Base-by-base conservation (phyloP, 139 green algal species). In the Coelastrella sp. region DNA sequence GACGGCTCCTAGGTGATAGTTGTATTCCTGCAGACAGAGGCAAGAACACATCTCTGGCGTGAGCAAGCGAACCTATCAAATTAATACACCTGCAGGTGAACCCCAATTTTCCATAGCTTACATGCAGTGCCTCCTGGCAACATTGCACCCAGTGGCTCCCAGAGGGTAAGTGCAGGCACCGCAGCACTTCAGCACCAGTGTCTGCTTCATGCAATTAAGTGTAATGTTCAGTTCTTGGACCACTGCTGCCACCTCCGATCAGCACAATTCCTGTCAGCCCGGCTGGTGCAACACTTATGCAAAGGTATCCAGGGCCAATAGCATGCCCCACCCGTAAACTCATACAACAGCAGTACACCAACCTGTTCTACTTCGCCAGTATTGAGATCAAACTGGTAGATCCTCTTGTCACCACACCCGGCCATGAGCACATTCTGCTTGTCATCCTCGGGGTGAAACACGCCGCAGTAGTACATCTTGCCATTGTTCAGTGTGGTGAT, bases 1-100 rank as follows among this genome's bases (percentile, higher is more conserved):
- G 78, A 99, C 98, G 0, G 97, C 94, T 0, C 94, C 98, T 91
- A 99, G 85, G 90, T 99, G 98, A 92, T 99, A 98, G 93, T 99
- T 97, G 94, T 99, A 99, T 93, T 98, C 96, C 96, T 99, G 95
- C 13, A 93, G 8, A 8, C 7, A 22, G 13, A 14, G 64, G 11
- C 13, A 14, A 71, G 11, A 71, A 20, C 13, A 14, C 64, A 71
- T 11, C 11, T 71, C 11, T 14, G 16, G 64, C 32, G 32, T 47
- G 32, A 47, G 32, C 32, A 47, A 47, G 32, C 32, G 32, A 47
- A 47, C 32, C 32, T 47, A 47, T 47, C 32, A 47, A 47, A 47
- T 47, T 47, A 13, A 71, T 71, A 71, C 61, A 71, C 61, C 61
- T 47, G 32, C 32, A 47, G 32, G 32, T 47, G 32, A 47, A 47